Evolutionary conservation across 1,139 yeast genomes (phyloP), one percentile per base, ranked within the genome.

Genomic region (Protomyces inouyei): DNA sequence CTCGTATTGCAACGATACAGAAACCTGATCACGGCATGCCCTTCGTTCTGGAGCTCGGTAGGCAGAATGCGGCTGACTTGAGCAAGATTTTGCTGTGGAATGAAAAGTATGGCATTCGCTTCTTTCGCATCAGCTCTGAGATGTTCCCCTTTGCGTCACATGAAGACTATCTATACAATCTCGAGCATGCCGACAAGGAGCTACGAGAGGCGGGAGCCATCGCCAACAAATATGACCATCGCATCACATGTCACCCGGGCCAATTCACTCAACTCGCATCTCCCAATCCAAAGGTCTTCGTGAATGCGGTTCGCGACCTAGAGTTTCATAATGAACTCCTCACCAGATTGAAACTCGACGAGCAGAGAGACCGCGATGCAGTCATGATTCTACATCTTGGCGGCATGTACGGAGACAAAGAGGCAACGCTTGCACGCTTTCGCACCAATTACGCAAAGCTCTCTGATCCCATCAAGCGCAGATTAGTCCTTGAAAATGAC

Each of bases 81-180:
- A 21, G 57, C 36, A 53, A 52, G 53, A 52, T 65, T 52, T 21
- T 65, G 10, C 56, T 56, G 36, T 65, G 67, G 67, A 65, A 65
- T 18, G 64, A 65, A 37, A 52, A 52, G 21, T 63, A 55, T 46
- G 67, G 67, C 28, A 65, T 65, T 45, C 66, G 65, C 52, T 65
- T 65, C 45, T 54, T 65, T 32, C 46, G 67, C 12, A 25, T 65
- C 6, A 54, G 61, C 25, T 55, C 61, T n/a, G 67, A 65, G 21
- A 54, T 65, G 60, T 65, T 65, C 38, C 67, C 67, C 9, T 65
- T 65, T 40, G 67, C 67, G 9, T 57, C 64, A 12, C 67, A 65
- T 53, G 61, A 56, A 14, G 60, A 54, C 16, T 57, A 52, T 35
- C 60, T 67, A 21, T 61, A 65, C 46, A 63, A 67, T 10, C 57